Base-by-base conservation (phyloP, 1,284 basidiomycete species). In the Apiotrichum brassicae region DNA sequence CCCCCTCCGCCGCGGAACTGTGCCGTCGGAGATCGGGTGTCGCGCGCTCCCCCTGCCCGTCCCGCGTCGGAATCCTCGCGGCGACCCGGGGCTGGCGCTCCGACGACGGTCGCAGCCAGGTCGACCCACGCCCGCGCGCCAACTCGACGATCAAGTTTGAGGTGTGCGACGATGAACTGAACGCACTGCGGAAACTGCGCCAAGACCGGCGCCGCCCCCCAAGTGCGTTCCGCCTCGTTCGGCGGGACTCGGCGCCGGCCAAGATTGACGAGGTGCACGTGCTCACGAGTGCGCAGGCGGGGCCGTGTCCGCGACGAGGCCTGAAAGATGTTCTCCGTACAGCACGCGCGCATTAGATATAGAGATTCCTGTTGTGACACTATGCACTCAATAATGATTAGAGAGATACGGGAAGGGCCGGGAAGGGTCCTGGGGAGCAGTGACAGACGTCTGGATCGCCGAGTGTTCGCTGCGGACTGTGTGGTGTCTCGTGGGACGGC, bases 1-100 rank as follows among this genome's bases (percentile, higher is more conserved):
- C 59, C 3, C 63, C 63, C 2, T 59, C 57, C 1, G 63, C 63
- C 6, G 54, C 50, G 23, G 61, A 58, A 16, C 54, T 65, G 4
- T 65, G 63, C 43, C 56, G 61, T 18, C 47, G 59, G n/a, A 46
- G 61, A 12, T 23, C 22, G 22, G 47, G 44, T 22, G n/a, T 20
- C 8, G n/a, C 37, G 3, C 28, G 18, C 23, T 34, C 45, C 22
- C 35, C 32, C 18, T n/a, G 35, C 30, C 36, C 41, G 22, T 16
- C 30, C 24, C 30, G 30, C 28, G 13, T 19, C 12, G 41, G 38
- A 4, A 12, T 35, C 13, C 39, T 11, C n/a, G 4, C 26, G 26
- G 16, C 35, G 5, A 13, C 25, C 4, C 45, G 46, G 11, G 51
- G 51, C 14, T 53, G 51, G 51, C 45, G 45, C 20, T 48, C 36